phyloP scores from a whole-genome alignment of 352 stramenopile genomes.

The Lagenidium giganteum region DNA sequence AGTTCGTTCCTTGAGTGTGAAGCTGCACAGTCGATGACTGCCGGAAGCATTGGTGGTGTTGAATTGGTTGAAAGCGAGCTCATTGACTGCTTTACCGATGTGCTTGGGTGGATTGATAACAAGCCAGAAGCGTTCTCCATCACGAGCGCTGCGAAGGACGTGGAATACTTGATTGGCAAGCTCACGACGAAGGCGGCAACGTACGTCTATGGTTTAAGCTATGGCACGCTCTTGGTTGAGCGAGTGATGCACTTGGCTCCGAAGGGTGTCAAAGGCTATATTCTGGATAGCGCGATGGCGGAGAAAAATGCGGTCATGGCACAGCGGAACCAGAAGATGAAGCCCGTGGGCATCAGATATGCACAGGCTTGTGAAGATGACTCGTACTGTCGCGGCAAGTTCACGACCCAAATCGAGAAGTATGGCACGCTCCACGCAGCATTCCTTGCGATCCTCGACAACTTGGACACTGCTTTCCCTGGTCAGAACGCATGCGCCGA shows the following conservation, averaged over 20 bases:
- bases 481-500: too few species aligned
- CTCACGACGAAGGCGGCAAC: conserved; percentile 10
- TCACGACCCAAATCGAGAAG: too few species aligned
- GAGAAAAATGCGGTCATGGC: too few species aligned
- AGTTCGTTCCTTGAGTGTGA: conserved; percentile 30
- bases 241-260: conserved; percentile 16
- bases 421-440: too few species aligned
- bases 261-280: conserved; percentile 8
- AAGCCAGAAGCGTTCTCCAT: conserved; percentile 29
- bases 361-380: too few species aligned
- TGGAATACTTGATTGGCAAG: conserved; percentile 16
- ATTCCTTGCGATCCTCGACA: too few species aligned
- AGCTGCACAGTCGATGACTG: conserved; percentile 18
- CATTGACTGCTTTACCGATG: conserved; percentile 20
- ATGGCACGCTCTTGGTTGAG: conserved; percentile 15
- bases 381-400: too few species aligned
- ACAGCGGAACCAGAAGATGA: too few species aligned
- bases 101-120: conserved; percentile 24
- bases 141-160: conserved; percentile 34
- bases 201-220: conserved; percentile 29
- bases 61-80: conserved; percentile 12
- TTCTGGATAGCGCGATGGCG: conserved; percentile 18
- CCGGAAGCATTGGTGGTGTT: conserved; percentile 5
- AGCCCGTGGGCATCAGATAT: too few species aligned
- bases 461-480: too few species aligned